Base-by-base conservation (phyloP, 164 flowering plant species). In the Piper betle region DNA sequence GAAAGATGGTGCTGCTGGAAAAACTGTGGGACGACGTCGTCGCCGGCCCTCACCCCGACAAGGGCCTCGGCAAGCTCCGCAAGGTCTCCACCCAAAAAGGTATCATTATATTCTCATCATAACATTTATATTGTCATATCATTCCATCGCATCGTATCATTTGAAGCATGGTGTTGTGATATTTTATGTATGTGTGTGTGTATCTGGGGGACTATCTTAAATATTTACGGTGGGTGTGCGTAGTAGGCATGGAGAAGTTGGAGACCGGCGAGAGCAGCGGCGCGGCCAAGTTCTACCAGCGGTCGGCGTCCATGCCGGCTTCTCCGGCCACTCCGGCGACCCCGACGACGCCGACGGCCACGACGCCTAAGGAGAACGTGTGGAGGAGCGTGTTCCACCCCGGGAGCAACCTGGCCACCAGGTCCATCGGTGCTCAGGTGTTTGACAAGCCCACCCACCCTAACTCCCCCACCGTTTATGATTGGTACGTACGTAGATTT, bases 331-430 rank as follows among this genome's bases (percentile, higher is more conserved):
- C 92, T 2, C 94, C 95, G 0, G 56, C 19, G 15, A 86, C 90
- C 1, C 94, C 95, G 0, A 58, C 19, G 17, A 81, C 92, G 4
- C 81, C 90, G 20, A 38, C 79, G 2, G 61, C 88, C 17, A 63
- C 81, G 17, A 69, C 70, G 37, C 7, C 58, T 1, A 83, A 73
- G 73, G 94, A 87, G 6, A 87, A 90, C 80, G 96, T 88, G 11
- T 88, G 99, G 99, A 77, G 96, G 80, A 93, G 99, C 69, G 99
- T 92, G 38, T 92, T 93, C 79, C 42, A 93, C 74, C 99, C 96
- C 0, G 97, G 96, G 0, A 88, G 97, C 81, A 93, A 93, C 90
- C 72, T 77, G 3, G 90, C 93, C 59, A 86, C 89, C 65, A 84
- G 60, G 71, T 25, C 59, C 12, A 68, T 84, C 37, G 99, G 96